Percentiles rank a stretch among this genome's conserved stretches.
These are phyloP conservation scores for Leucocoprinus leucothites DNA, from an alignment of 768 basidiomycete genomes.

Conservation along the genomic window DNA sequence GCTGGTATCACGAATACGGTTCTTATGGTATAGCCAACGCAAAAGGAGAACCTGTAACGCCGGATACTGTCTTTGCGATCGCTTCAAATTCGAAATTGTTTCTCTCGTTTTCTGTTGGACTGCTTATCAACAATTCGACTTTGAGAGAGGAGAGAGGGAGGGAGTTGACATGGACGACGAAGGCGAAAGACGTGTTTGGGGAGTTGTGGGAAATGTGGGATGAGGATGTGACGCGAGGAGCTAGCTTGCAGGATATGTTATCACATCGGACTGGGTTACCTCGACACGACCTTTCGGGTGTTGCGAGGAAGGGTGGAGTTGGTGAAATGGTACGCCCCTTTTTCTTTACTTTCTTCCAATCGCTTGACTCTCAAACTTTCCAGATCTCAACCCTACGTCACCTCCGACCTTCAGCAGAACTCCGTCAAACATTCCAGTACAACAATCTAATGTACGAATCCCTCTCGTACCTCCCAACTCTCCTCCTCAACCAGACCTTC, in stretches of 20 bases:
- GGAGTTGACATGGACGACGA: conserved; percentile 35
- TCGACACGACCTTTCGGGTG: conserved; percentile 38
- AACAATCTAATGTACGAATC: conserved; percentile 45
- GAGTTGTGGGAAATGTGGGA: conserved; percentile 37
- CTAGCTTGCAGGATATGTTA: conserved; percentile 38
- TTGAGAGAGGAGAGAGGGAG: conserved; percentile 24
- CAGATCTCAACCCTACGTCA: conserved; percentile 35
- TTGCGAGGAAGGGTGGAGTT: conserved; percentile 26
- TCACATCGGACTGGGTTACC: conserved; percentile 44
- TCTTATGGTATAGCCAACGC: conserved; percentile 33
- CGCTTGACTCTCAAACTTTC: neutral
- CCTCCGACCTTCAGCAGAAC: conserved; percentile 36
- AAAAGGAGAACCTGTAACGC: conserved; percentile 33
- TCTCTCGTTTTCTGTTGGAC: conserved; percentile 33
- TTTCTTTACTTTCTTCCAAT: neutral
- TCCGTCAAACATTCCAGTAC: conserved; percentile 41
- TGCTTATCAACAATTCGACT: conserved; percentile 36
- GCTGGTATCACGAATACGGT: conserved; percentile 37
- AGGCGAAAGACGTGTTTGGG: conserved; percentile 28
- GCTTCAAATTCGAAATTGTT: conserved; percentile 44
- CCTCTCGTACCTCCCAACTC: conserved; percentile 34
- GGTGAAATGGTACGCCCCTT: conserved; percentile 28
- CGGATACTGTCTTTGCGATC: conserved; percentile 42
- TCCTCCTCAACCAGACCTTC: conserved; percentile 37
- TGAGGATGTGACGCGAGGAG: conserved; percentile 28